Percentiles rank a stretch among this genome's conserved stretches.
These are phyloP conservation scores for Parachaetomium inaequale DNA, from an alignment of 495 filamentous ascomycete species.

Conservation along the genomic window DNA sequence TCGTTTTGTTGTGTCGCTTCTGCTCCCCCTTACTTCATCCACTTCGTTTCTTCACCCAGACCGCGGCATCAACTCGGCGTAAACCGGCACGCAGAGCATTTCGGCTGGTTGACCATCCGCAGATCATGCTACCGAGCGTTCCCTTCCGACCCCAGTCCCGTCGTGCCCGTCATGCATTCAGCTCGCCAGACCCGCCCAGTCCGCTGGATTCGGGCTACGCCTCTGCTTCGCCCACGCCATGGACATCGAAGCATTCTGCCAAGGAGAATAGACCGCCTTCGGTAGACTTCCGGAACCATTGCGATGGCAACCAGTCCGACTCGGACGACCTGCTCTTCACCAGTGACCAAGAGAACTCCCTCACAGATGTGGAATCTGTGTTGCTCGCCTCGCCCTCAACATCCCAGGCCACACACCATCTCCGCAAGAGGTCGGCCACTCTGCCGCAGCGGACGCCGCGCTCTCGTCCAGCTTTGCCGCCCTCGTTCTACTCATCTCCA, in stretches of 20 bases:
- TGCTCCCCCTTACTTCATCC: background rate
- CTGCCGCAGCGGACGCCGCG: slow-evolving; percentile 19
- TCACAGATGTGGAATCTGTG: background rate
- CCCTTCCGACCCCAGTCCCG: slow-evolving; percentile 11
- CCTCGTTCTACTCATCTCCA: slow-evolving; percentile 19
- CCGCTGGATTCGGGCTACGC: slow-evolving; percentile 31
- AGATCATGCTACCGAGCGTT: background rate
- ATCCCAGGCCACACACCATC: background rate
- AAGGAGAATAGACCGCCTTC: background rate
- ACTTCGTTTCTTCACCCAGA: background rate
- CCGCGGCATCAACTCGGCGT: background rate
- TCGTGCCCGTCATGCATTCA: slow-evolving; percentile 14
- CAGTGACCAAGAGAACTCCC: slow-evolving; percentile 10
- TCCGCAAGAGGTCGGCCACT: slow-evolving; percentile 19
- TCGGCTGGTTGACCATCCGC: background rate
- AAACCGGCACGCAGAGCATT: background rate
- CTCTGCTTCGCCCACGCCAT: slow-evolving; percentile 17
- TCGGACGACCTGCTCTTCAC: slow-evolving; percentile 24
- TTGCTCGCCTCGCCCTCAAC: background rate
- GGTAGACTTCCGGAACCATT: slow-evolving; percentile 16
- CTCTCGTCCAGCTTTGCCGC: slow-evolving; percentile 20
- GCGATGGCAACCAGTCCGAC: slow-evolving; percentile 30
- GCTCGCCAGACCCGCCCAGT: slow-evolving; percentile 18
- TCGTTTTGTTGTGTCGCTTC: background rate
- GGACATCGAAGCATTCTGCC: background rate